Percentiles rank a stretch among this genome's conserved stretches.
Evolutionary conservation across 78 protist genomes (phyloP).

Genomic region (Planoprotostelium fungivorum): DNA sequence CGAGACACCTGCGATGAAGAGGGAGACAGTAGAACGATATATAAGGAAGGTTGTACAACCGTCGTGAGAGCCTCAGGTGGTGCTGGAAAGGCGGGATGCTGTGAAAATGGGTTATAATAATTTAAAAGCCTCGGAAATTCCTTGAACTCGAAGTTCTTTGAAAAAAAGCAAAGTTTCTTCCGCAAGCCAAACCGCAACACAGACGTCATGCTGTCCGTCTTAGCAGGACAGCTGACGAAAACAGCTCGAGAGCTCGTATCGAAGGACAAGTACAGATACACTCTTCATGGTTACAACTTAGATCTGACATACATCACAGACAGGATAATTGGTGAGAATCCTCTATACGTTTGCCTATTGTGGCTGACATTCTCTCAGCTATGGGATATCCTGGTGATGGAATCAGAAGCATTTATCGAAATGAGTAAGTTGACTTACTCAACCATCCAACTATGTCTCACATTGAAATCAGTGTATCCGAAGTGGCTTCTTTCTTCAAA

Average conservation of each 20-base stretch:
- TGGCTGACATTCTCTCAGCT: constrained; percentile 8
- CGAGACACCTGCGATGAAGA: too few species aligned
- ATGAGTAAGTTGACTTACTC: not conserved
- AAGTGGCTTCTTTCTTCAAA: constrained; percentile 33
- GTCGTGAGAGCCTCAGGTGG: too few species aligned
- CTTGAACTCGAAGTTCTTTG: too few species aligned
- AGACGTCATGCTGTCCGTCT: not conserved
- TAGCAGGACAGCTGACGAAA: not conserved
- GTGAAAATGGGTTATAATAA: too few species aligned
- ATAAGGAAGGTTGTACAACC: too few species aligned
- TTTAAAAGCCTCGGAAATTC: too few species aligned
- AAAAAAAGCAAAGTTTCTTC: too few species aligned
- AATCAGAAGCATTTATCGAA: not conserved
- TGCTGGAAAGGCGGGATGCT: too few species aligned
- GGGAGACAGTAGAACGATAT: too few species aligned
- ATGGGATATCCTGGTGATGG: constrained; percentile 39
- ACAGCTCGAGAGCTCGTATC: constrained; percentile 15
- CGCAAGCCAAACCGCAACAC: too few species aligned
- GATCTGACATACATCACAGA: constrained; percentile 59
- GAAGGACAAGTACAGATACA: constrained; percentile 39
- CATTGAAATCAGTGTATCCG: not conserved
- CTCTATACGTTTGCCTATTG: too few species aligned
- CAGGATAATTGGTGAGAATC: constrained; percentile 40
- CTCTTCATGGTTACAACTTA: constrained; percentile 25
- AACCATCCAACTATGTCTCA: not conserved